Evolutionary conservation across 495 filamentous ascomycete species (phyloP).

Genomic region (Penicillium maclennaniae): DNA sequence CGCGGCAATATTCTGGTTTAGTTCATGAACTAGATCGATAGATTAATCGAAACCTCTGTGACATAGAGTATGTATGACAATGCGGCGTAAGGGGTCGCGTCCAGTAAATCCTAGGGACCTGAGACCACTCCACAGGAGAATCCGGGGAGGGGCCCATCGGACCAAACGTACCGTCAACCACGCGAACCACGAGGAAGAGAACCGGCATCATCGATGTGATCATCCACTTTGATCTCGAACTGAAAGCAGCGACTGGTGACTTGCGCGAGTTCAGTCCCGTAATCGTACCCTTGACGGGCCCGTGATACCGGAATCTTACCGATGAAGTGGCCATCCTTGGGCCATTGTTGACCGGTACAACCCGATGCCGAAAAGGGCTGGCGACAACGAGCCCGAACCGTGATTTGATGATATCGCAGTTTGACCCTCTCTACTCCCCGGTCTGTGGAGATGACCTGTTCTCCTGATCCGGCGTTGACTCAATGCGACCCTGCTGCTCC

Average conservation of each 20-base stretch:
- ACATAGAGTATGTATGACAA: background rate
- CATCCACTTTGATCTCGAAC: slow-evolving; percentile 1
- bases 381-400: background rate
- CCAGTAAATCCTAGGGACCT: background rate
- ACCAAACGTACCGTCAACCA: slow-evolving; percentile 3
- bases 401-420: background rate
- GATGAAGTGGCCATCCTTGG: background rate
- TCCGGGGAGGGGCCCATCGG: slow-evolving; percentile 18
- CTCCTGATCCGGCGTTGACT: slow-evolving; percentile 18
- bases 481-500: slow-evolving; percentile 15
- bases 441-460: background rate
- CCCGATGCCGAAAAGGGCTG: slow-evolving; percentile 8
- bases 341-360: slow-evolving; percentile 5
- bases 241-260: slow-evolving; percentile 6
- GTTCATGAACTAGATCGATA: too few species aligned
- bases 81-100: background rate
- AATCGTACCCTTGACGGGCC: background rate
- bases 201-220: slow-evolving; percentile 9
- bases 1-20: background rate
- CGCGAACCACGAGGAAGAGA: slow-evolving; percentile 6
- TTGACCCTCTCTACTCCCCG: background rate
- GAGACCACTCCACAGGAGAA: background rate
- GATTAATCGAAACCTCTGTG: background rate
- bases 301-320: slow-evolving; percentile 10
- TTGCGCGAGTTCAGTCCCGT: slow-evolving; percentile 1